Evolutionary conservation across 352 stramenopile genomes (phyloP).

Genomic region (Phytophthora meadii): DNA sequence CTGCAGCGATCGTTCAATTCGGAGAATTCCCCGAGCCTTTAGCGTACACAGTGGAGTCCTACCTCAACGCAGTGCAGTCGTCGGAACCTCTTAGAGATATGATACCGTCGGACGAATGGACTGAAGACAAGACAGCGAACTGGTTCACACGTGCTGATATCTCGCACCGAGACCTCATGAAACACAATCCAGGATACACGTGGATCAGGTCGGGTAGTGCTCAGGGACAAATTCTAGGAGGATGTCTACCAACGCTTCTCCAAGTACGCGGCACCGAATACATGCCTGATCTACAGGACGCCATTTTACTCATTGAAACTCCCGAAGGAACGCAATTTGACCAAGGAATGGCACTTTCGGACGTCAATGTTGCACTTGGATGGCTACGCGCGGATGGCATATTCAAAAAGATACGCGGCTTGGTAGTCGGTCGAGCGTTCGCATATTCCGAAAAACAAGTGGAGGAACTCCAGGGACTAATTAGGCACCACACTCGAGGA

Average conservation of each 20-base stretch:
- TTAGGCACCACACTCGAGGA: slow-evolving; percentile 61
- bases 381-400: slow-evolving; percentile 54
- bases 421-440: slow-evolving; percentile 65
- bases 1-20: slow-evolving; percentile 62
- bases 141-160: slow-evolving; percentile 61
- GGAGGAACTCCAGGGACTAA: slow-evolving; percentile 50
- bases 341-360: slow-evolving; percentile 53
- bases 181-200: slow-evolving; percentile 50
- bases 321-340: slow-evolving; percentile 60
- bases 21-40: slow-evolving; percentile 61
- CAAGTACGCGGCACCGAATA: slow-evolving; percentile 60
- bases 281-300: slow-evolving; percentile 47
- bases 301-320: slow-evolving; percentile 64
- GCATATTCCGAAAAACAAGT: slow-evolving; percentile 46
- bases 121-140: slow-evolving; percentile 69
- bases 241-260: slow-evolving; percentile 63
- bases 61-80: slow-evolving; percentile 38
- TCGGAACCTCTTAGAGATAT: slow-evolving; percentile 41
- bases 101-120: slow-evolving; percentile 54
- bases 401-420: slow-evolving; percentile 53
- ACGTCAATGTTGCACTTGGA: slow-evolving; percentile 58
- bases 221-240: slow-evolving; percentile 50
- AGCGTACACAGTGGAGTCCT: slow-evolving; percentile 53
- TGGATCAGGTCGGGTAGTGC: slow-evolving; percentile 49
- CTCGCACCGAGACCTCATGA: slow-evolving; percentile 45